Evolutionary conservation across 2,329 filamentous ascomycete genomes (phyloP), one percentile per base, ranked within the genome.

Genomic region (Ceratocystis eucalypticola): DNA sequence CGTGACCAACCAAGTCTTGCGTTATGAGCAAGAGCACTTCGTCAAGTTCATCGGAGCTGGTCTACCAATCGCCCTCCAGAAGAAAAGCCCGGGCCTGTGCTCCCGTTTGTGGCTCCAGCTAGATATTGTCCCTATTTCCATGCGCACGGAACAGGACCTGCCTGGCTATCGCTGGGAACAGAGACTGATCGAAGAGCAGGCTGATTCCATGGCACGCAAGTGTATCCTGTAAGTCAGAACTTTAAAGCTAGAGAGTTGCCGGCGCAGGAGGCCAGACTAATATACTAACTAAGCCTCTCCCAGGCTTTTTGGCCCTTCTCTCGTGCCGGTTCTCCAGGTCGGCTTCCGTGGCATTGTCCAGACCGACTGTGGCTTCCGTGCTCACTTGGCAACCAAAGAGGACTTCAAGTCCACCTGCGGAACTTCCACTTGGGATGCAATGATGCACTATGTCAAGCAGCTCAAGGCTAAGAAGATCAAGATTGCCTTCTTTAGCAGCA

Each of bases 151-250:
- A 65, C 74, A 79, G 12, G 76, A 78, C 53, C 72, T 74, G 69
- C 76, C 77, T 70, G 74, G 74, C 61, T 75, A 73, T 70, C 78
- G 80, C 69, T 83, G 81, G 79, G 77, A 80, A 59, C 74, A 76
- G 44, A 84, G 84, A 72, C 77, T 80, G n/a, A 80, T 91, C 3
- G 89, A 92, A 71, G 89, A 94, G 73, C 86, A 91, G 74, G 88
- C 89, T 1, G 89, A 93, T 72, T 88, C 87, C 0, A 88, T 92
- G 82, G 87, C 86, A 1, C 81, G 89, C 69, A 92, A 91, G 77
- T 90, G 87, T 73, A 81, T 91, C 69, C 82, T 86, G 86, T 88
- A 75, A 75, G 82, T 76, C 55, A 68, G 17, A 69, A 25, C 33
- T 12, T 53, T 20, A 17, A 37, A 4, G 57, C 12, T 45, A n/a